Conservation (phyloP, 345 rosid species). For the Eucalyptus sp. region DNA sequence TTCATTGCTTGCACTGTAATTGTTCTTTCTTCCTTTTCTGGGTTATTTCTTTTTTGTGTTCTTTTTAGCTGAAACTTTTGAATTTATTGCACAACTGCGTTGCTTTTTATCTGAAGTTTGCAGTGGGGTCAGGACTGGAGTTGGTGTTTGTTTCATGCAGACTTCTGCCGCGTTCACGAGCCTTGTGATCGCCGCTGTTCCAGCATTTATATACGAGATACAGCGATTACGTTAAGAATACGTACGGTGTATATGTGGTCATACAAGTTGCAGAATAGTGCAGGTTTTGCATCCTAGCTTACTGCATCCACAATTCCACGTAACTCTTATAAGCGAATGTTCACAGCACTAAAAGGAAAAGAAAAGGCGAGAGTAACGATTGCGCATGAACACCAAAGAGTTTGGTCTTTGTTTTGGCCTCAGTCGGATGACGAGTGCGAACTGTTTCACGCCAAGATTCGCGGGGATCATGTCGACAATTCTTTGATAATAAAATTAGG, state of each 20-base stretch:
- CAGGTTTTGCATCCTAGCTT: neutral
- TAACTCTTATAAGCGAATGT: neutral
- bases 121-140: neutral
- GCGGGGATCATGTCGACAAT: neutral
- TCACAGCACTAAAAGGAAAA: neutral
- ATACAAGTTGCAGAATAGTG: neutral
- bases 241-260: neutral
- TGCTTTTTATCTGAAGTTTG: neutral
- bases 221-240: neutral
- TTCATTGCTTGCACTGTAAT: slow-evolving; percentile 79
- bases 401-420: neutral
- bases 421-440: neutral
- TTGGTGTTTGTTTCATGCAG: neutral
- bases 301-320: neutral
- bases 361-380: neutral
- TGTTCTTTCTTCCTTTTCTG: neutral
- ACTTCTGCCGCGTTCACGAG: neutral
- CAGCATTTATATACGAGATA: neutral
- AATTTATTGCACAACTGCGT: neutral
- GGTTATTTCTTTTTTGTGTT: neutral
- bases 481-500: neutral
- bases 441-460: neutral
- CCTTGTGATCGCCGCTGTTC: neutral
- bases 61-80: neutral
- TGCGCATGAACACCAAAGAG: neutral